These are phyloP conservation scores for Penicillium canescens DNA, from an alignment of 495 filamentous ascomycete genomes.

Conservation along the genomic window DNA sequence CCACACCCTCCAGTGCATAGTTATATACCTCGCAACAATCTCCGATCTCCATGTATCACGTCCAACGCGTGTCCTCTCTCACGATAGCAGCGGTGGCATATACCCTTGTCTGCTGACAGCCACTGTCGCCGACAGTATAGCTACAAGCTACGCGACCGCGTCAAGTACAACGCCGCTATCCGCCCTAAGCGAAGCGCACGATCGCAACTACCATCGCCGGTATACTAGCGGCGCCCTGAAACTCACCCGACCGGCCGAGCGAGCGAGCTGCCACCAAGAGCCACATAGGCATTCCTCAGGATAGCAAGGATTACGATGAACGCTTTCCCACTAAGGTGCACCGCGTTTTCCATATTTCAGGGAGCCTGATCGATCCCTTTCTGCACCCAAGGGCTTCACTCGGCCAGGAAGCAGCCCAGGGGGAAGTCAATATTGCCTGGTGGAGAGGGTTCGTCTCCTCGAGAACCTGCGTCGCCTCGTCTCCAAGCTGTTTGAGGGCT, in stretches of 20 bases:
- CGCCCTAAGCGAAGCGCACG: constrained; percentile 78
- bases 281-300: constrained; percentile 57
- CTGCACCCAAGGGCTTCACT: constrained; percentile 34
- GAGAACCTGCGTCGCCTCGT: constrained; percentile 73
- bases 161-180: constrained; percentile 72
- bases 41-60: constrained; percentile 62
- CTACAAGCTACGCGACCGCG: constrained; percentile 58
- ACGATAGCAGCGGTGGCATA: constrained; percentile 65
- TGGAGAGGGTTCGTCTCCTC: constrained; percentile 79
- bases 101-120: constrained; percentile 85
- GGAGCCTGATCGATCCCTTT: constrained; percentile 55
- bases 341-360: constrained; percentile 40
- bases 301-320: constrained; percentile 47
- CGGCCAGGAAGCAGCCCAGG: constrained; percentile 44
- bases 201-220: constrained; percentile 76
- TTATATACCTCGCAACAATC: constrained; percentile 87
- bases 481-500: constrained; percentile 58
- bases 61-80: constrained; percentile 62
- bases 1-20: constrained; percentile 79
- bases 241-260: constrained; percentile 56
- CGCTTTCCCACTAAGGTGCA: constrained; percentile 44
- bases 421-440: constrained; percentile 65
- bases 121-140: constrained; percentile 55
- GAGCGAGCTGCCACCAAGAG: constrained; percentile 31
- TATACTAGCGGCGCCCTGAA: constrained; percentile 88